Evolutionary conservation across 1,284 basidiomycete genomes (phyloP).

Genomic region (Calocybe gambosa): DNA sequence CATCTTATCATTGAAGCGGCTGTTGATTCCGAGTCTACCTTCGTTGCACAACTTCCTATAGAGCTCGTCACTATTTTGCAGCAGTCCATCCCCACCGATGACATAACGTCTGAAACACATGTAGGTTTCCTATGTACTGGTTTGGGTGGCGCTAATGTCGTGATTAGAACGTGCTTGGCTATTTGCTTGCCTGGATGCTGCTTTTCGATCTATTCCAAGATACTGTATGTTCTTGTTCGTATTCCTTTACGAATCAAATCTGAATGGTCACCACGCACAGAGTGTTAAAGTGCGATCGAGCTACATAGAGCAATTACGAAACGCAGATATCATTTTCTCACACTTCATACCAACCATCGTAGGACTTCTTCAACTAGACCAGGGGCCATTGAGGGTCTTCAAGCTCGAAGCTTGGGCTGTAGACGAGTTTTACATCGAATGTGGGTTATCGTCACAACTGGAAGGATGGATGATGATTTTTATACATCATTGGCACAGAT

Average conservation of each 20-base stretch:
- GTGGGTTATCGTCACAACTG: constrained; percentile 41
- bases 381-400: constrained; percentile 54
- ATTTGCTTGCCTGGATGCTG: constrained; percentile 88
- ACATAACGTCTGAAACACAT: constrained; percentile 28
- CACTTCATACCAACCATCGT: constrained; percentile 77
- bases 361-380: constrained; percentile 59
- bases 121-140: constrained; percentile 11
- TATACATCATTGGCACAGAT: constrained; percentile 32
- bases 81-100: constrained; percentile 35
- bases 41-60: constrained; percentile 52
- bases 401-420: constrained; percentile 81
- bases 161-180: constrained; percentile 46
- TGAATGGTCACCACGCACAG: constrained; percentile 27
- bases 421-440: constrained; percentile 79
- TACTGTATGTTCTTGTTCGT: constrained; percentile 51
- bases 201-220: constrained; percentile 83
- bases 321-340: constrained; percentile 55
- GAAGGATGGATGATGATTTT: constrained; percentile 3
- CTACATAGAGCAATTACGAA: constrained; percentile 84
- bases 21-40: constrained; percentile 52
- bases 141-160: constrained; percentile 12
- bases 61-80: constrained; percentile 67
- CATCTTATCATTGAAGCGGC: constrained; percentile 82
- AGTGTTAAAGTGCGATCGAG: constrained; percentile 75
- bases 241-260: not conserved